phyloP scores from a whole-genome alignment of 1,139 yeast genomes.

The Saccharomyces uvarum region DNA sequence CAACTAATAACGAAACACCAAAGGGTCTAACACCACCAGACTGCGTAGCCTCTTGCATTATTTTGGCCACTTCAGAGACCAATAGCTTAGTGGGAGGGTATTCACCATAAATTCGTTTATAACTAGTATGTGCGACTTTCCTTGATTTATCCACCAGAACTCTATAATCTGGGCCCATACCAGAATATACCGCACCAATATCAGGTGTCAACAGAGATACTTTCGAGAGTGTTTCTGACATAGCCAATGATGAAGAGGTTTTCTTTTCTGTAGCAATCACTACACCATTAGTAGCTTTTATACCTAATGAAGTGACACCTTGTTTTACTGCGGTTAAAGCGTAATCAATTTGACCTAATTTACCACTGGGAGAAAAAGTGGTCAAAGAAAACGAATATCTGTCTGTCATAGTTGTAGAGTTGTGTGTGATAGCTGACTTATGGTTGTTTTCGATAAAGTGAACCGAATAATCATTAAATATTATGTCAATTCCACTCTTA shows the following conservation, averaged over 20 bases:
- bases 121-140: conserved; percentile 85
- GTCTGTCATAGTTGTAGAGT: conserved; percentile 64
- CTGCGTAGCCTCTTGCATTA: conserved; percentile 97
- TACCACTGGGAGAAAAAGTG: conserved; percentile 96
- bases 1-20: conserved; percentile 83
- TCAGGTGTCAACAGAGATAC: conserved; percentile 85
- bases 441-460: neutral
- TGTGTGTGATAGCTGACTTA: neutral
- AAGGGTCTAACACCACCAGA: conserved; percentile 64
- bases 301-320: conserved; percentile 95
- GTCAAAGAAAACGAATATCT: conserved; percentile 95
- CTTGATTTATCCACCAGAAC: conserved; percentile 91
- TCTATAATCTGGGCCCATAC: conserved; percentile 98
- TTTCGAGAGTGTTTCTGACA: conserved; percentile 68
- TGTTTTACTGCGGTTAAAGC: conserved; percentile 96
- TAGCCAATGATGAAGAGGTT: conserved; percentile 68
- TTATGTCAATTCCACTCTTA: neutral
- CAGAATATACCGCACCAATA: conserved; percentile 93
- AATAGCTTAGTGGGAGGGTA: conserved; percentile 93
- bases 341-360: conserved; percentile 94
- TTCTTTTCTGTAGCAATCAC: conserved; percentile 96
- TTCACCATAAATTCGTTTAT: conserved; percentile 89
- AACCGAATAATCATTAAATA: neutral
- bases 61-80: conserved; percentile 90
- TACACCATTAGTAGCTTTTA: conserved; percentile 92